Conservation (phyloP, 768 basidiomycete genomes). For the Psilocybe azurescens region DNA sequence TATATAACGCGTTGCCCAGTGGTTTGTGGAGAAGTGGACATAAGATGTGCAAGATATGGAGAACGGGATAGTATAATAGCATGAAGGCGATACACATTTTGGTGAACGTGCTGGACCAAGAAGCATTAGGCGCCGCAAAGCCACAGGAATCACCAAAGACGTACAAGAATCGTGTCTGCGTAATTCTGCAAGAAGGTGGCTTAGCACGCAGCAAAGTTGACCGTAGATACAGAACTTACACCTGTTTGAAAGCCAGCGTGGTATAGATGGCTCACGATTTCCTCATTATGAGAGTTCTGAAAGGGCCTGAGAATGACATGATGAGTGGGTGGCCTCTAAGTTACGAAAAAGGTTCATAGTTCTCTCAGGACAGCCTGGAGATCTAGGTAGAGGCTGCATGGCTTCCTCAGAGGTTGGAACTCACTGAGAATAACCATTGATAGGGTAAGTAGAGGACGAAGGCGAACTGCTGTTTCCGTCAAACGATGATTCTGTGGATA, state of each 20-base stretch:
- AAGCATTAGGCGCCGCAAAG: slow-evolving; percentile 13
- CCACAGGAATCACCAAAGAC: slow-evolving; percentile 28
- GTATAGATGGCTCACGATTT: slow-evolving; percentile 80
- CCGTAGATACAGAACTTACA: slow-evolving; percentile 49
- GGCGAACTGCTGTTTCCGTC: slow-evolving; percentile 40
- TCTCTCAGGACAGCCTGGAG: neutral
- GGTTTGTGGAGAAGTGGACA: slow-evolving; percentile 79
- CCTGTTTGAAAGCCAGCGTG: slow-evolving; percentile 83
- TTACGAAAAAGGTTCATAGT: neutral
- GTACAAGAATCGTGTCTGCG: slow-evolving; percentile 79
- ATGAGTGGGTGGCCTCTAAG: slow-evolving; percentile 12
- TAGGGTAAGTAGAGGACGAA: slow-evolving; percentile 46
- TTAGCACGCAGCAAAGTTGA: slow-evolving; percentile 15
- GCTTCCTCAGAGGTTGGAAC: slow-evolving; percentile 28
- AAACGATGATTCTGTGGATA: slow-evolving; percentile 41
- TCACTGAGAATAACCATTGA: slow-evolving; percentile 68
- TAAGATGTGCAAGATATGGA: slow-evolving; percentile 85
- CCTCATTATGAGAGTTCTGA: slow-evolving; percentile 73
- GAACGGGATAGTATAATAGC: slow-evolving; percentile 88
- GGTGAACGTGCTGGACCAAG: slow-evolving; percentile 66
- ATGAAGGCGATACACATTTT: slow-evolving; percentile 79
- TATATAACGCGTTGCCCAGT: slow-evolving; percentile 72
- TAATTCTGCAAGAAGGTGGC: slow-evolving; percentile 61
- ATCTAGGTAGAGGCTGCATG: neutral
- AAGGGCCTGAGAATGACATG: slow-evolving; percentile 42